These are phyloP conservation scores for Sugiyamaella chiloensis DNA, from an alignment of 805 yeast genomes.

Conservation along the genomic window DNA sequence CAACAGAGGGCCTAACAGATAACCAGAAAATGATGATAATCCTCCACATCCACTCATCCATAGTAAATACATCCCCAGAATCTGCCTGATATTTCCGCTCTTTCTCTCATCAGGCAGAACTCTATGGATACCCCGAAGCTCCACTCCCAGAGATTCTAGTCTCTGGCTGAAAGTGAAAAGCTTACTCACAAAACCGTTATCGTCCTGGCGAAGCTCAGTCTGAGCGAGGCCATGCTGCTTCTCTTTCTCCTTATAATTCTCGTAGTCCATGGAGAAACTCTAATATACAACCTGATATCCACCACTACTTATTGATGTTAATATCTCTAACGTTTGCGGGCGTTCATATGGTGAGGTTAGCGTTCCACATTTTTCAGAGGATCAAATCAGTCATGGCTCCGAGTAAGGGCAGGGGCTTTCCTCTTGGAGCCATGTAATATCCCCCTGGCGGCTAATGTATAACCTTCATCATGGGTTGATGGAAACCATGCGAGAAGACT, in stretches of 20 bases:
- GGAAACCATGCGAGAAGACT: too few species aligned
- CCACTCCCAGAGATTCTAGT: slow-evolving; percentile 62
- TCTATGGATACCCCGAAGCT: slow-evolving; percentile 76
- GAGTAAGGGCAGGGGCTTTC: slow-evolving; percentile 8
- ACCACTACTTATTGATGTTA: too few species aligned
- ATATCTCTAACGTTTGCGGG: too few species aligned
- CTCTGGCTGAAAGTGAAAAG: slow-evolving; percentile 27
- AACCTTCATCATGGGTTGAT: neutral
- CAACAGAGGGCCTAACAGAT: slow-evolving; percentile 67
- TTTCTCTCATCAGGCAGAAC: slow-evolving; percentile 60
- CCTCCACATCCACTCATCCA: slow-evolving; percentile 90
- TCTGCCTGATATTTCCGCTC: slow-evolving; percentile 23
- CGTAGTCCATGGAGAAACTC: slow-evolving; percentile 6
- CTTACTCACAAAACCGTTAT: slow-evolving; percentile 7
- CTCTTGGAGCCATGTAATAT: neutral
- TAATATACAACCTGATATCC: too few species aligned
- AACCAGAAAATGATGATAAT: slow-evolving; percentile 84
- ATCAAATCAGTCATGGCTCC: too few species aligned
- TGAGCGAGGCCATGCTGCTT: neutral
- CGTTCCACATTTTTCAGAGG: too few species aligned
- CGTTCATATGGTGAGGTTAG: too few species aligned
- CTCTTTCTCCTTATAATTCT: neutral
- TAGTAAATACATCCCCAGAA: slow-evolving; percentile 54
- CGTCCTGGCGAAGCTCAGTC: neutral
- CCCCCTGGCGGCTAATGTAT: neutral